phyloP scores from a whole-genome alignment of 2,329 filamentous ascomycete species.

The Bipolaris bicolor region DNA sequence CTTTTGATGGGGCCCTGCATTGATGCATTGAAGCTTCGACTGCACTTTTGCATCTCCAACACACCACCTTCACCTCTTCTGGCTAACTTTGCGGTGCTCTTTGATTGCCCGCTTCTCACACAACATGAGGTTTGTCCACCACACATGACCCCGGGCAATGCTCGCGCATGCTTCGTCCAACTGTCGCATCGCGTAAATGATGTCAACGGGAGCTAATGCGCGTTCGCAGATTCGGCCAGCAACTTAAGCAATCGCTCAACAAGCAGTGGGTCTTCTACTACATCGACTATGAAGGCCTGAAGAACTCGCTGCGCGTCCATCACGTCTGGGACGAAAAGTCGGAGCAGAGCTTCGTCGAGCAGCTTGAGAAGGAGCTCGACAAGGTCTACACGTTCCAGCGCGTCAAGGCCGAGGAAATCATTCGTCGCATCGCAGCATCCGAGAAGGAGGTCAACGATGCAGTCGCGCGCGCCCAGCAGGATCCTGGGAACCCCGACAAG shows the following conservation, averaged over 20 bases:
- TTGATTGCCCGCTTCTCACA: slow-evolving; percentile 16
- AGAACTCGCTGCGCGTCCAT: slow-evolving; percentile 79
- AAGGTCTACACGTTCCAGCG: slow-evolving; percentile 98
- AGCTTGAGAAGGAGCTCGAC: slow-evolving; percentile 90
- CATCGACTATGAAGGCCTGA: slow-evolving; percentile 95
- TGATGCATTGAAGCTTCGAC: slow-evolving; percentile 15
- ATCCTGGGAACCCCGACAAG: slow-evolving; percentile 52
- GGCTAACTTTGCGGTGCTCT: background rate
- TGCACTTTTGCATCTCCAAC: slow-evolving; percentile 14
- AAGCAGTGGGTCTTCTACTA: slow-evolving; percentile 98
- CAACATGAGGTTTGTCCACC: slow-evolving; percentile 33
- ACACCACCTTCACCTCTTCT: slow-evolving; percentile 10
- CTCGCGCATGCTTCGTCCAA: slow-evolving; percentile 18
- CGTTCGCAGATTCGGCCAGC: slow-evolving; percentile 79
- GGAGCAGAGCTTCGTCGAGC: slow-evolving; percentile 83
- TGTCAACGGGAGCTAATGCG: slow-evolving; percentile 37
- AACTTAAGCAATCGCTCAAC: slow-evolving; percentile 93
- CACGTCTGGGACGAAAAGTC: slow-evolving; percentile 88
- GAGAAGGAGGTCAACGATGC: slow-evolving; percentile 91
- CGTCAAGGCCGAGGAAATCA: slow-evolving; percentile 95
- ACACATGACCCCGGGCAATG: slow-evolving; percentile 19
- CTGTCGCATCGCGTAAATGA: slow-evolving; percentile 23
- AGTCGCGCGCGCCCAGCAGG: slow-evolving; percentile 63
- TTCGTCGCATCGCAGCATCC: slow-evolving; percentile 83
- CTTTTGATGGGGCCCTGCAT: slow-evolving; percentile 13